phyloP scores from a whole-genome alignment of 768 basidiomycete species.

The Mycena capillaripes region DNA sequence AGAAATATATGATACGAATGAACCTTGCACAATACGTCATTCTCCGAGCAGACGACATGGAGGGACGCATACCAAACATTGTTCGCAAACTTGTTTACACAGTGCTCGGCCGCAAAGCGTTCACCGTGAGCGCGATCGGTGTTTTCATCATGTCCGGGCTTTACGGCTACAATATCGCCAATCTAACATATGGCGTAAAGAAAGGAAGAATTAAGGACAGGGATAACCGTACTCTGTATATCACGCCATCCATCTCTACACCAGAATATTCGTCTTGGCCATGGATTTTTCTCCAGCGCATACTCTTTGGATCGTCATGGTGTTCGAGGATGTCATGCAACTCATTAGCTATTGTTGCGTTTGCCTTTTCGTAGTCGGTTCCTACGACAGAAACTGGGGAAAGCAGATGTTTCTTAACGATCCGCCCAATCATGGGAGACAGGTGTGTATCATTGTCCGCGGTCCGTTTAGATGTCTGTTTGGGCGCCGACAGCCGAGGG shows the following conservation, averaged over 20 bases:
- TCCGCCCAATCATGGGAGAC: constrained; percentile 61
- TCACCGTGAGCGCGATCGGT: constrained; percentile 57
- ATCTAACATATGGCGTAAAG: constrained; percentile 2
- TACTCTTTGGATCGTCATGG: constrained; percentile 49
- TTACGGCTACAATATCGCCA: constrained; percentile 38
- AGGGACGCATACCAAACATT: constrained; percentile 64
- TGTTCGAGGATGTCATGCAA: constrained; percentile 47
- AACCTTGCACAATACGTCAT: constrained; percentile 63
- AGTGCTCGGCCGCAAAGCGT: constrained; percentile 55
- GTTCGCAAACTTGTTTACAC: constrained; percentile 69
- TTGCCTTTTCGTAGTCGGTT: constrained; percentile 46
- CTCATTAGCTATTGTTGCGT: constrained; percentile 43
- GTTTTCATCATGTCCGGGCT: constrained; percentile 66
- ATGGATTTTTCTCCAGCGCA: constrained; percentile 45
- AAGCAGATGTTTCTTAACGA: constrained; percentile 63
- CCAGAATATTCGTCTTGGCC: constrained; percentile 50
- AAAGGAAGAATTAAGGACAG: background rate
- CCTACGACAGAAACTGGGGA: constrained; percentile 59
- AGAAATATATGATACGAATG: constrained; percentile 75
- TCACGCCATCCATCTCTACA: constrained; percentile 68
- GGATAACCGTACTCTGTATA: constrained; percentile 62
- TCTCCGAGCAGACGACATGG: background rate
- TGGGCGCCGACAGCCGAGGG: background rate
- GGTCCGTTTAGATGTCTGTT: background rate
- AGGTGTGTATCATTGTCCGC: constrained; percentile 49